Evolutionary conservation across 139 green algal species (phyloP).

Genomic region (Spirogloea muscicola): DNA sequence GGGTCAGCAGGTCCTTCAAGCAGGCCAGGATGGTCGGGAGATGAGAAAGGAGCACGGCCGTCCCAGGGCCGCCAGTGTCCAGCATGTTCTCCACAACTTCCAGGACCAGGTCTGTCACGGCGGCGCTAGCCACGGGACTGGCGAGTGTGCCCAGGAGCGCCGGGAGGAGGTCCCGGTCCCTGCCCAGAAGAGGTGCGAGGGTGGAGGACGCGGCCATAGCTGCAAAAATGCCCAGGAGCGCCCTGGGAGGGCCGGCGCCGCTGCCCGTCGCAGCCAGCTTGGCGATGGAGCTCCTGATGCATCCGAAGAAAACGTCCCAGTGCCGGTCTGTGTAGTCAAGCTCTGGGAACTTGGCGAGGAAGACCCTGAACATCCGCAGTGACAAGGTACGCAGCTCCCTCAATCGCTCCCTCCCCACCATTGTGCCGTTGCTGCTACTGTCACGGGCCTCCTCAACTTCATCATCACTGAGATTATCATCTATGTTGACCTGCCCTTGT

Average conservation of each 20-base stretch:
- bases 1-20: constrained; percentile 5
- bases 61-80: not conserved
- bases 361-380: not conserved
- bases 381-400: constrained; percentile 8
- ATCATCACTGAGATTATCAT: not conserved
- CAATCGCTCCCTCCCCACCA: not conserved
- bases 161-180: not conserved
- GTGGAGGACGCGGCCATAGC: not conserved
- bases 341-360: constrained; percentile 26
- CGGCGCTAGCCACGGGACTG: not conserved
- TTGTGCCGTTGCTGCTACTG: not conserved
- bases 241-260: not conserved
- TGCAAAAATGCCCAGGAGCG: constrained; percentile 7
- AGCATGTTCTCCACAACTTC: constrained; percentile 10
- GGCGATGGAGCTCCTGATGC: not conserved
- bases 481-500: too few relatives aligned
- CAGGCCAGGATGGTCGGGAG: constrained; percentile 3
- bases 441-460: constrained; percentile 1
- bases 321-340: too few relatives aligned
- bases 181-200: constrained; percentile 14
- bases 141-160: constrained; percentile 6
- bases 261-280: not conserved
- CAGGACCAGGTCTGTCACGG: constrained; percentile 7
- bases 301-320: constrained; percentile 7
- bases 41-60: constrained; percentile 4